Conservation (phyloP, 2,329 filamentous ascomycete species). For the Fusarium hostae region DNA sequence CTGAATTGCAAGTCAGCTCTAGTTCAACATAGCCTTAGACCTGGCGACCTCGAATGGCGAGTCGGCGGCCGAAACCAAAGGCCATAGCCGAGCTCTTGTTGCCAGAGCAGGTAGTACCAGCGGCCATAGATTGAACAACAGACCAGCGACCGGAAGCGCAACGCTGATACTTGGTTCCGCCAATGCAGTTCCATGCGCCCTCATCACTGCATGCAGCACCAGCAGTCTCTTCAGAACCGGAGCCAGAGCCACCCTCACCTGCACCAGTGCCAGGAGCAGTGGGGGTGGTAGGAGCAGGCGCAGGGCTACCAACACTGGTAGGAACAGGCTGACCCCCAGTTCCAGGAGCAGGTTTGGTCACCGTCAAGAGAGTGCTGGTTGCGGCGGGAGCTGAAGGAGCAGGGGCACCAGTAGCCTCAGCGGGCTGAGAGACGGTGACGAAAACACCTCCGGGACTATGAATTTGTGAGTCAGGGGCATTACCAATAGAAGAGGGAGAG, state of each 20-base stretch:
- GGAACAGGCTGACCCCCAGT: slow-evolving; percentile 23
- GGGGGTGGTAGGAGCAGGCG: slow-evolving; percentile 25
- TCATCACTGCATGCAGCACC: slow-evolving; percentile 62
- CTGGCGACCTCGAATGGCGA: slow-evolving; percentile 24
- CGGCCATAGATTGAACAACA: slow-evolving; percentile 58
- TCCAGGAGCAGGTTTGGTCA: slow-evolving; percentile 38
- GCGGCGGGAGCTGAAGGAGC: slow-evolving; percentile 28
- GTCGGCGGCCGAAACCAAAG: slow-evolving; percentile 33
- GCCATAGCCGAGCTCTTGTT: slow-evolving; percentile 44
- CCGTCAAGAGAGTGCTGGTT: slow-evolving; percentile 39
- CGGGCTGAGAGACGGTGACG: slow-evolving; percentile 48
- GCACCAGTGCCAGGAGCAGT: slow-evolving; percentile 39
- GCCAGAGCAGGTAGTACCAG: slow-evolving; percentile 62
- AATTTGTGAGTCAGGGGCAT: slow-evolving; percentile 31
- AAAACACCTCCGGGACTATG: slow-evolving; percentile 57
- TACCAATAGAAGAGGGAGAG: slow-evolving; percentile 8
- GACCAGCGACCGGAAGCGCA: slow-evolving; percentile 71
- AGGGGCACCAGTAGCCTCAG: slow-evolving; percentile 40
- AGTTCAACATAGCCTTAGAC: slow-evolving; percentile 18
- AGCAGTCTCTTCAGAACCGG: slow-evolving; percentile 47
- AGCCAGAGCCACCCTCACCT: slow-evolving; percentile 31
- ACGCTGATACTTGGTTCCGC: slow-evolving; percentile 67
- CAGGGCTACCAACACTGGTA: slow-evolving; percentile 23
- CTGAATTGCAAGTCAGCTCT: neutral
- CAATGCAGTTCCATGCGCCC: slow-evolving; percentile 69